phyloP scores from a whole-genome alignment of 1,284 basidiomycete species.

The Cronartium quercuum region DNA sequence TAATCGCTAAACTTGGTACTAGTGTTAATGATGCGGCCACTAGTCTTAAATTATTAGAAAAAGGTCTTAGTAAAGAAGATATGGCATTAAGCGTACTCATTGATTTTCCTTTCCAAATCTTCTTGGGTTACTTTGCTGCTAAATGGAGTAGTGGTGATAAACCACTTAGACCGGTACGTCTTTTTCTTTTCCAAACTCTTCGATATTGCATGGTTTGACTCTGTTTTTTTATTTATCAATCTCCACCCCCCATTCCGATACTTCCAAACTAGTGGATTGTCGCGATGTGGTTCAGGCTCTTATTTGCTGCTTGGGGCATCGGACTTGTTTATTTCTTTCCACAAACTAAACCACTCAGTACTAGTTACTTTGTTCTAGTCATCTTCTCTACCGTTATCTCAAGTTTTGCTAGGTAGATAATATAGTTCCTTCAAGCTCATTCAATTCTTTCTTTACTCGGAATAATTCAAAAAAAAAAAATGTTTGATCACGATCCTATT shows the following conservation, averaged over 20 bases:
- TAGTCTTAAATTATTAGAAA: conserved; percentile 90
- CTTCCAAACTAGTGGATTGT: conserved; percentile 70
- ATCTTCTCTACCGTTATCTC: conserved; percentile 72
- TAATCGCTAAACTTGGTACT: conserved; percentile 92
- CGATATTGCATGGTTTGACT: neutral
- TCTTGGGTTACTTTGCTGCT: conserved; percentile 92
- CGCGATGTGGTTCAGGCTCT: conserved; percentile 82
- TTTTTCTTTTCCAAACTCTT: neutral
- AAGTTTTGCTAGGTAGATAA: conserved; percentile 79
- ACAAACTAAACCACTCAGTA: conserved; percentile 60
- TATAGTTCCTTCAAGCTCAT: too few relatives aligned
- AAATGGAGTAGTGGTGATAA: conserved; percentile 60
- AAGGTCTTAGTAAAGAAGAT: conserved; percentile 90
- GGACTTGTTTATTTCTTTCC: conserved; percentile 81
- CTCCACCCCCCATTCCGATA: conserved; percentile 52
- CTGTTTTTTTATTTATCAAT: neutral
- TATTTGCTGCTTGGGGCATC: conserved; percentile 63
- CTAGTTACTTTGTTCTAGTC: conserved; percentile 74
- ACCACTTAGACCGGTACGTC: conserved; percentile 49
- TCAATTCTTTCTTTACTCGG: neutral
- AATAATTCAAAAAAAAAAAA: neutral
- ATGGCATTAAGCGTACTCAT: conserved; percentile 88
- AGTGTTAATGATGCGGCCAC: conserved; percentile 91
- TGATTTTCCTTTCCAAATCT: conserved; percentile 95
- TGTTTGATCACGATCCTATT: neutral